phyloP scores from a whole-genome alignment of 2,329 filamentous ascomycete species.

The Aaosphaeria pasadenensis region DNA sequence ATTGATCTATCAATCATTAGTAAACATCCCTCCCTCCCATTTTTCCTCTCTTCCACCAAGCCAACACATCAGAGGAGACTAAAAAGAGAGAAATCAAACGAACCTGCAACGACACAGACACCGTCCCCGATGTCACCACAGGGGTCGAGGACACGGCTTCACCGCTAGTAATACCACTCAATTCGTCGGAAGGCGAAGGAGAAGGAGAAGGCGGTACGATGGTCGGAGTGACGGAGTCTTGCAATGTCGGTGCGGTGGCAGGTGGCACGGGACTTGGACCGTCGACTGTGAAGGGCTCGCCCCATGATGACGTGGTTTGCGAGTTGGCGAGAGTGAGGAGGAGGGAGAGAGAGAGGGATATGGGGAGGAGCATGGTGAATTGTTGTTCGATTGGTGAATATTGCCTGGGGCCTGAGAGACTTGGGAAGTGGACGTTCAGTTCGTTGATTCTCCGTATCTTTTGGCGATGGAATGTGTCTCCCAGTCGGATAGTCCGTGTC shows the following conservation, averaged over 20 bases:
- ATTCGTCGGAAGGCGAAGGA: background rate
- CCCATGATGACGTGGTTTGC: conserved; percentile 3
- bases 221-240: background rate
- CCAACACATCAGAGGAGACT: background rate
- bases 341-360: conserved; percentile 1
- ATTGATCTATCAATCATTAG: no score
- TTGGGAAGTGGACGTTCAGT: no score
- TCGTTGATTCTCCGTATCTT: no score
- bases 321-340: conserved; percentile 1
- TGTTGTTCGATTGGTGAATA: no score
- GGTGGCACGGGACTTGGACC: background rate
- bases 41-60: no score
- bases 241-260: background rate
- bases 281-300: conserved; percentile 6
- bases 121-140: background rate
- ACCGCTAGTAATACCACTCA: background rate
- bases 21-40: no score
- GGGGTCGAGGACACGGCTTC: background rate
- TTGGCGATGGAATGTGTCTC: no score
- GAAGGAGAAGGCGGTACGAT: background rate
- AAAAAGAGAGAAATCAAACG: background rate
- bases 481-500: no score
- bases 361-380: no score
- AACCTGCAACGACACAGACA: background rate
- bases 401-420: no score